Evolutionary conservation across 148 eudicot species (phyloP).

Genomic region (Limonium bicolor): DNA sequence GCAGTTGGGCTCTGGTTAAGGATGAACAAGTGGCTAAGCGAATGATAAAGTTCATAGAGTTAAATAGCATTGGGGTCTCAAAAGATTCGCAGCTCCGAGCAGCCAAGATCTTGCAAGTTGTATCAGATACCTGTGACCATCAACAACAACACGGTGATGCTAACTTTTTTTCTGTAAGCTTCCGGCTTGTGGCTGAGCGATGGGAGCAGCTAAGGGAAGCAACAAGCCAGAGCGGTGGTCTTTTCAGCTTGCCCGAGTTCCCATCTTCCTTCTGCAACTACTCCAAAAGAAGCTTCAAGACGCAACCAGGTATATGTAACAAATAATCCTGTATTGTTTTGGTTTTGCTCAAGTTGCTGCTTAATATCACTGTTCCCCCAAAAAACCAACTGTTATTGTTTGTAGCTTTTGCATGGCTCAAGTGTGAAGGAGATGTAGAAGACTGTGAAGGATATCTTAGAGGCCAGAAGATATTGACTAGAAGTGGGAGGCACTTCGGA

Average conservation of each 20-base stretch:
- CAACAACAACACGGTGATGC: background rate
- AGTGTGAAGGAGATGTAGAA: slow-evolving; percentile 50
- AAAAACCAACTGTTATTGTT: background rate
- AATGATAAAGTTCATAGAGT: slow-evolving; percentile 78
- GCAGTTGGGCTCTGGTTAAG: slow-evolving; percentile 95
- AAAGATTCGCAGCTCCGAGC: slow-evolving; percentile 93
- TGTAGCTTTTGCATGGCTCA: slow-evolving; percentile 71
- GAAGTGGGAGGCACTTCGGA: slow-evolving; percentile 84
- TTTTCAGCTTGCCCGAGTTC: slow-evolving; percentile 59
- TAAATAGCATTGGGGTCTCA: slow-evolving; percentile 88
- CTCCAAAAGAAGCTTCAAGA: slow-evolving; percentile 29
- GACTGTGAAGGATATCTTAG: slow-evolving; percentile 64
- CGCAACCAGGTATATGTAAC: slow-evolving; percentile 57
- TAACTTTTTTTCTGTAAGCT: slow-evolving; percentile 49
- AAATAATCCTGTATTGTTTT: too few species aligned
- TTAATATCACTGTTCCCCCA: background rate
- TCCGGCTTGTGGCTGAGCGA: slow-evolving; percentile 36
- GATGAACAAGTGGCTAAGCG: slow-evolving; percentile 61
- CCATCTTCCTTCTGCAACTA: slow-evolving; percentile 49
- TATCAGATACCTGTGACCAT: slow-evolving; percentile 39
- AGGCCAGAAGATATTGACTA: slow-evolving; percentile 39
- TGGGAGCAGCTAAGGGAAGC: slow-evolving; percentile 69
- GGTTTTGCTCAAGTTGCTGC: too few species aligned
- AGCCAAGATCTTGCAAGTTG: slow-evolving; percentile 62
- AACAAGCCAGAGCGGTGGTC: slow-evolving; percentile 22